These are phyloP conservation scores for Escovopsis weberi DNA, from an alignment of 2,329 filamentous ascomycete genomes.

Conservation along the genomic window DNA sequence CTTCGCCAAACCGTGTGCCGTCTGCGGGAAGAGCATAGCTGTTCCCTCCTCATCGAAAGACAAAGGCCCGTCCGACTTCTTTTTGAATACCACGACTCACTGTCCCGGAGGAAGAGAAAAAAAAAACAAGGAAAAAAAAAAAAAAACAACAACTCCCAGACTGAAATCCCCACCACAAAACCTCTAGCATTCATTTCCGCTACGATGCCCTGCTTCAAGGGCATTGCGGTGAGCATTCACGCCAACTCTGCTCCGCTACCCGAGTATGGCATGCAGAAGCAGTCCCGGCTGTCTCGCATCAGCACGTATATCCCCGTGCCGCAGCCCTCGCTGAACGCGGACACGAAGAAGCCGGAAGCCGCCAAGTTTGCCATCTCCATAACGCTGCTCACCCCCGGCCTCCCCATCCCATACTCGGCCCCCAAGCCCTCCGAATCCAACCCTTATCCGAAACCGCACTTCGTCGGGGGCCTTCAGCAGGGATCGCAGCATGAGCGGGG, in stretches of 20 bases:
- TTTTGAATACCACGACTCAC: background rate
- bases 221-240: conserved; percentile 96
- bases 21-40: background rate
- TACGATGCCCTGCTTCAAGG: conserved; percentile 92
- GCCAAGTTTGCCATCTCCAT: conserved; percentile 98
- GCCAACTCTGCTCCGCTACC: conserved; percentile 64
- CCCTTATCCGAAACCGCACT: conserved; percentile 67
- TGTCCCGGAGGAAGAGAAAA: too few species aligned
- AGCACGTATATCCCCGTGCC: conserved; percentile 96
- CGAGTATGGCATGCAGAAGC: conserved; percentile 90
- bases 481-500: conserved; percentile 33
- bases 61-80: too few species aligned
- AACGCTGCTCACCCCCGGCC: conserved; percentile 75
- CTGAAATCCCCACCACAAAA: background rate
- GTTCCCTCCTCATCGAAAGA: too few species aligned
- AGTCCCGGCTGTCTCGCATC: conserved; percentile 81
- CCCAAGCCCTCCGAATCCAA: conserved; percentile 65
- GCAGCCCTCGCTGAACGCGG: conserved; percentile 52
- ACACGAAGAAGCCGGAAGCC: conserved; percentile 68
- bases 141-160: too few species aligned
- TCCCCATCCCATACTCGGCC: conserved; percentile 84
- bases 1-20: background rate
- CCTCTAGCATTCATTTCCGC: conserved; percentile 5
- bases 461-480: conserved; percentile 55
- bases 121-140: too few species aligned